Evolutionary conservation across 1,284 basidiomycete genomes (phyloP).

Genomic region (Cryptococcus neoformans): DNA sequence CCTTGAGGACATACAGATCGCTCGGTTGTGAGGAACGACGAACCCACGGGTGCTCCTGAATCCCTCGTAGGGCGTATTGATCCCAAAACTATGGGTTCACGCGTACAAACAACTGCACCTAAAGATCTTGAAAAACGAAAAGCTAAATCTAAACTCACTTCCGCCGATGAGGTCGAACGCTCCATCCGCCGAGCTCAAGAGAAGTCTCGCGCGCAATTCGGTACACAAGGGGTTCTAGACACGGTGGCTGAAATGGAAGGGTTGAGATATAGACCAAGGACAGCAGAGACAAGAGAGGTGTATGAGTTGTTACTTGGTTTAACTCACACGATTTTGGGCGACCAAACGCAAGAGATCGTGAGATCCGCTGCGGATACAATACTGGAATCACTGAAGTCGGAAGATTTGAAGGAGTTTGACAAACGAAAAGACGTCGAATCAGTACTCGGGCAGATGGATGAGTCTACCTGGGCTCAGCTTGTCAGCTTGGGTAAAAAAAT

Average conservation of each 20-base stretch:
- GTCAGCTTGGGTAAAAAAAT: slow-evolving; percentile 91
- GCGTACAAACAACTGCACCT: slow-evolving; percentile 75
- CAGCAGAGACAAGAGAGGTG: slow-evolving; percentile 88
- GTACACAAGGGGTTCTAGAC: slow-evolving; percentile 78
- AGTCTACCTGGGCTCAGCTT: slow-evolving; percentile 81
- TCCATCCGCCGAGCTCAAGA: slow-evolving; percentile 45
- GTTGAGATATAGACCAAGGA: slow-evolving; percentile 85
- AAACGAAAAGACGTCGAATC: slow-evolving; percentile 94
- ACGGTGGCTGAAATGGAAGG: slow-evolving; percentile 92
- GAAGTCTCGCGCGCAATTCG: slow-evolving; percentile 36
- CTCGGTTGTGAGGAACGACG: slow-evolving; percentile 69
- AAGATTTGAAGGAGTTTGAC: slow-evolving; percentile 91
- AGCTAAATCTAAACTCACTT: slow-evolving; percentile 50
- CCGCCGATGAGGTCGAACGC: slow-evolving; percentile 51
- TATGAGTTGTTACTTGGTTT: slow-evolving; percentile 88
- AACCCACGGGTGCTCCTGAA: slow-evolving; percentile 94
- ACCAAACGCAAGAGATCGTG: slow-evolving; percentile 93
- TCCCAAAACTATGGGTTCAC: slow-evolving; percentile 89
- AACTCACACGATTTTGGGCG: slow-evolving; percentile 80
- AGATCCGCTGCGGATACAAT: slow-evolving; percentile 90
- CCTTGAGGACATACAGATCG: slow-evolving; percentile 30
- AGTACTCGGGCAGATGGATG: slow-evolving; percentile 61
- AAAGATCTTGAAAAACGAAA: slow-evolving; percentile 68
- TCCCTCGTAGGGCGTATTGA: slow-evolving; percentile 89
- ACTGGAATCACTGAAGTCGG: slow-evolving; percentile 86